Conservation (phyloP, 129 eudicot species). For the Helichrysum umbraculigerum region DNA sequence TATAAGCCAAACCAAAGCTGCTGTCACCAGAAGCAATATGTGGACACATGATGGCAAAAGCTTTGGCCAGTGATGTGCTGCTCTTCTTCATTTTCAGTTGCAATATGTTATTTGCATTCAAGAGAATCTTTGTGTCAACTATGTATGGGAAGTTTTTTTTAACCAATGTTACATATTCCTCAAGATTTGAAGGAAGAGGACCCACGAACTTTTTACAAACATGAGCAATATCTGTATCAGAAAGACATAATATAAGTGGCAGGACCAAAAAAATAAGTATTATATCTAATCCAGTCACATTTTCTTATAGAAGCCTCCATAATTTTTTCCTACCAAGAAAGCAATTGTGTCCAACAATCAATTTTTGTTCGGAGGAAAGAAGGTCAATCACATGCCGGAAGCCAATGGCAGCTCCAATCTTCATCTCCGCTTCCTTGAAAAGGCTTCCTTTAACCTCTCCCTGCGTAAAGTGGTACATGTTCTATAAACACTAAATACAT, state of each 20-base stretch:
- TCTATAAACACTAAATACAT: background rate
- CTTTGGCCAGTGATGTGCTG: slow-evolving; percentile 79
- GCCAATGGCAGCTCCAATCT: slow-evolving; percentile 72
- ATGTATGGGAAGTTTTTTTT: slow-evolving; percentile 66
- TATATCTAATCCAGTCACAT: background rate
- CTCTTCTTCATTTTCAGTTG: slow-evolving; percentile 54
- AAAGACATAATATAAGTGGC: slow-evolving; percentile 7
- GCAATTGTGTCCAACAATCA: slow-evolving; percentile 95
- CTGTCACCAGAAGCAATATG: slow-evolving; percentile 53
- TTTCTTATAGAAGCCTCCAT: background rate
- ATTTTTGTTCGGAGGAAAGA: slow-evolving; percentile 75
- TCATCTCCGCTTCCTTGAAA: slow-evolving; percentile 52
- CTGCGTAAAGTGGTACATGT: slow-evolving; percentile 40
- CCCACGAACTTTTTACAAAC: slow-evolving; percentile 81
- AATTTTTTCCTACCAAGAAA: slow-evolving; percentile 66
- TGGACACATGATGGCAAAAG: slow-evolving; percentile 75
- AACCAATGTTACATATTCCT: slow-evolving; percentile 55
- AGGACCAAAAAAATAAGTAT: slow-evolving; percentile 13
- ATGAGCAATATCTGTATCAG: slow-evolving; percentile 79
- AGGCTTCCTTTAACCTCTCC: slow-evolving; percentile 58
- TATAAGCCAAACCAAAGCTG: slow-evolving; percentile 35
- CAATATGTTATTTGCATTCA: slow-evolving; percentile 47
- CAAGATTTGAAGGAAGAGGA: slow-evolving; percentile 75
- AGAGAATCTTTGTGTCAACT: slow-evolving; percentile 79
- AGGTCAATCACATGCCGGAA: slow-evolving; percentile 95